These are phyloP conservation scores for Lactarius deliciosus DNA, from an alignment of 768 basidiomycete genomes.

Conservation along the genomic window DNA sequence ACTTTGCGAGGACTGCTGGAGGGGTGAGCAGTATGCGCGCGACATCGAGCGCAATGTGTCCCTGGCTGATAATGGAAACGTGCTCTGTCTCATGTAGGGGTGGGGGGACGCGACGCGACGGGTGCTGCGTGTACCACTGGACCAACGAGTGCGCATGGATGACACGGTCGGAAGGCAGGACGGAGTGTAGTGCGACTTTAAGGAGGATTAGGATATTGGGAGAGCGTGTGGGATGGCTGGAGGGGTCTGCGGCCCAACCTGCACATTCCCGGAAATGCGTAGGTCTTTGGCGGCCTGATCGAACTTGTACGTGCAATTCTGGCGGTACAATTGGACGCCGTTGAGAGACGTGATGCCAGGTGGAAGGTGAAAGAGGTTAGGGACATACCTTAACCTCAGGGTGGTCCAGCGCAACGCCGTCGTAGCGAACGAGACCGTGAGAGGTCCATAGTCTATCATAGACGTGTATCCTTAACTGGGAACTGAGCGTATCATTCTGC, in stretches of 20 bases:
- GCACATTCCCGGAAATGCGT: slow-evolving; percentile 89
- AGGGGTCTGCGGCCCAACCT: slow-evolving; percentile 43
- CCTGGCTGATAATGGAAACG: slow-evolving; percentile 87
- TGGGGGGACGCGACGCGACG: slow-evolving; percentile 59
- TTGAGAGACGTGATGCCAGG: slow-evolving; percentile 6
- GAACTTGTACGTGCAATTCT: slow-evolving; percentile 98
- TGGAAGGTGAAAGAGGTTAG: not conserved
- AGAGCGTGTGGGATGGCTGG: slow-evolving; percentile 53
- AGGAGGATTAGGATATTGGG: slow-evolving; percentile 55
- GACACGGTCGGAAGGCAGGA: slow-evolving; percentile 49
- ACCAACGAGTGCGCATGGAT: slow-evolving; percentile 81
- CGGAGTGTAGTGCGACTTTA: slow-evolving; percentile 70
- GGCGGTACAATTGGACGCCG: not conserved
- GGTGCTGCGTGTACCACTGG: slow-evolving; percentile 96
- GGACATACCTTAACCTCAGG: slow-evolving; percentile 85
- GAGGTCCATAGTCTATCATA: slow-evolving; percentile 94
- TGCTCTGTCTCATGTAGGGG: slow-evolving; percentile 64
- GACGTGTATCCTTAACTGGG: slow-evolving; percentile 65
- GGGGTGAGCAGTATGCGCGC: slow-evolving; percentile 85
- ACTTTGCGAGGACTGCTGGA: slow-evolving; percentile 56
- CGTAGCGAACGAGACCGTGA: slow-evolving; percentile 92
- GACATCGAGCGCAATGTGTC: slow-evolving; percentile 92
- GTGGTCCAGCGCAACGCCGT: slow-evolving; percentile 97
- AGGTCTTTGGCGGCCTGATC: slow-evolving; percentile 81
- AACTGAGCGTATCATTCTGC: slow-evolving; percentile 37